Evolutionary conservation across 2,329 filamentous ascomycete species (phyloP).

Genomic region (Sporothrix dimorphospora): DNA sequence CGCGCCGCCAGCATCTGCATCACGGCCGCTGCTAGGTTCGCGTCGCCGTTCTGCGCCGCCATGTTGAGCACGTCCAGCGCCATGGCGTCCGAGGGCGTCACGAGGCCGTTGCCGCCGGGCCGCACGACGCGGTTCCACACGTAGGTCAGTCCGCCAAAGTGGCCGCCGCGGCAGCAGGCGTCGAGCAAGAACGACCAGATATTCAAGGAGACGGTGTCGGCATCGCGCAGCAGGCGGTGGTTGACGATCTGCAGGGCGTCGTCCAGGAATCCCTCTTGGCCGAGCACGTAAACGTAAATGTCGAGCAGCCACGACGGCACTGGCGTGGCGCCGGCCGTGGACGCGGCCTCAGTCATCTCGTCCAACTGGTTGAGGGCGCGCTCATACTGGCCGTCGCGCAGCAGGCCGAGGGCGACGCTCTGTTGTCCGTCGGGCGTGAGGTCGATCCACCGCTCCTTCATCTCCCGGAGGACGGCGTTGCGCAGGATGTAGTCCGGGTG

Average conservation of each 20-base stretch:
- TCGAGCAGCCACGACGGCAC: slow-evolving; percentile 77
- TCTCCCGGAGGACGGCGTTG: slow-evolving; percentile 69
- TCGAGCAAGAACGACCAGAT: slow-evolving; percentile 78
- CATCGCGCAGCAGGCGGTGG: slow-evolving; percentile 49
- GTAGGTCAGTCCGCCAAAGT: slow-evolving; percentile 66
- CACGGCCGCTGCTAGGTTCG: slow-evolving; percentile 69
- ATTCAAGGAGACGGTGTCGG: slow-evolving; percentile 48
- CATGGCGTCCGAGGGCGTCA: slow-evolving; percentile 51
- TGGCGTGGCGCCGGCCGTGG: slow-evolving; percentile 35
- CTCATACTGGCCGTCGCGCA: slow-evolving; percentile 83
- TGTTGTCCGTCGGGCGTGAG: slow-evolving; percentile 65
- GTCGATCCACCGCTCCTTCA: slow-evolving; percentile 73
- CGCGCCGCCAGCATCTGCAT: slow-evolving; percentile 66
- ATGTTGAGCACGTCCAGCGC: slow-evolving; percentile 66
- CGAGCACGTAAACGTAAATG: slow-evolving; percentile 73
- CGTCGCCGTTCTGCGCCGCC: slow-evolving; percentile 70
- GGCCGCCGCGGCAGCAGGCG: slow-evolving; percentile 65
- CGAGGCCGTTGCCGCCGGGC: slow-evolving; percentile 48
- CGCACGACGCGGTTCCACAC: slow-evolving; percentile 65
- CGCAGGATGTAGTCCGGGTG: slow-evolving; percentile 85
- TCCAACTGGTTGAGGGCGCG: slow-evolving; percentile 73
- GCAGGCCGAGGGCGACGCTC: slow-evolving; percentile 70
- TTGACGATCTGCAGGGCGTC: slow-evolving; percentile 73
- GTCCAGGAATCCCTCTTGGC: slow-evolving; percentile 72
- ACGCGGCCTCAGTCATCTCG: slow-evolving; percentile 61